phyloP scores from a whole-genome alignment of 495 filamentous ascomycete genomes.

The Aspergillus olivimuriae region DNA sequence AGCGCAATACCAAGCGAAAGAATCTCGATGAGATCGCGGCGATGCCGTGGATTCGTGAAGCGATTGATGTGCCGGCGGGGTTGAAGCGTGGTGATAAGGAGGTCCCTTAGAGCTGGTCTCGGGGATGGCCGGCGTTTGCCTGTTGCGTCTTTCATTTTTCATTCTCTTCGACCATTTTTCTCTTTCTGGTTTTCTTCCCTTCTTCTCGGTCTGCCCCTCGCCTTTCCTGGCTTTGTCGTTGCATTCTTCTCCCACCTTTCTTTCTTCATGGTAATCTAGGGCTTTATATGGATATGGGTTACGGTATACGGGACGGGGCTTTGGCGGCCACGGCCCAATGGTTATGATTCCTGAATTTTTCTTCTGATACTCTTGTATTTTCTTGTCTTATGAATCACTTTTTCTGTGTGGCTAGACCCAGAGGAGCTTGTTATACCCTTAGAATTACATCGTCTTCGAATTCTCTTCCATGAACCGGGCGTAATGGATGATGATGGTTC shows the following conservation, averaged over 20 bases:
- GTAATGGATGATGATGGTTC: background rate
- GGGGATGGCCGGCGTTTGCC: no score
- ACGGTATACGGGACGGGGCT: constrained; percentile 1
- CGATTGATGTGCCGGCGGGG: constrained; percentile 64
- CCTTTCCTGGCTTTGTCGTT: background rate
- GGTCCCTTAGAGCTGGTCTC: constrained; percentile 43
- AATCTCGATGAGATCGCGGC: constrained; percentile 61
- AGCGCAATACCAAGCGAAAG: constrained; percentile 70
- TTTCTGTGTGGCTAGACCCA: background rate
- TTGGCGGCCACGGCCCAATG: background rate
- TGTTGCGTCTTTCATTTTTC: constrained; percentile 7
- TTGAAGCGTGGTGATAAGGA: constrained; percentile 63
- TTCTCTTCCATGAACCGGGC: background rate
- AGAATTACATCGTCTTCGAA: background rate
- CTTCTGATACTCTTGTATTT: background rate
- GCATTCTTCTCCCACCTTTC: no score
- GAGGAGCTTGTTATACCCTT: constrained; percentile 2
- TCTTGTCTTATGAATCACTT: constrained; percentile 1
- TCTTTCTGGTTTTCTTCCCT: constrained; percentile 9
- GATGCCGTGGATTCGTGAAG: constrained; percentile 69
- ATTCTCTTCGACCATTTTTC: constrained; percentile 4
- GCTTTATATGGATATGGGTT: constrained; percentile 4
- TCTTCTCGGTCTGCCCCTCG: background rate
- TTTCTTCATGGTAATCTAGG: no score
- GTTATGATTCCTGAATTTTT: constrained; percentile 1